phyloP scores from a whole-genome alignment of 495 filamentous ascomycete species.

The Neurospora sp. region DNA sequence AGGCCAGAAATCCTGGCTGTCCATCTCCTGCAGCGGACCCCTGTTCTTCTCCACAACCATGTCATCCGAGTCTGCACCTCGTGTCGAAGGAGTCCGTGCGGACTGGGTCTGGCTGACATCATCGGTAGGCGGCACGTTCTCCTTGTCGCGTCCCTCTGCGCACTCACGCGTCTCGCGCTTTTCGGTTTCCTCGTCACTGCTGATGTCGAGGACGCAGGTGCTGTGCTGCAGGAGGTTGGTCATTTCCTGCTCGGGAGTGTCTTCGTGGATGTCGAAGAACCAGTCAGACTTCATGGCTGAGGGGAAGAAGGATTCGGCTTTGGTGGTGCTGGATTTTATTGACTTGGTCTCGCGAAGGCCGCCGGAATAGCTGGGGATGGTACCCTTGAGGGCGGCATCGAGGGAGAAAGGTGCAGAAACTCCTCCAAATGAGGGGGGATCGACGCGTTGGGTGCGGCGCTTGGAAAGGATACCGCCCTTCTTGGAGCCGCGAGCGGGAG shows the following conservation, averaged over 20 bases:
- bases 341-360: constrained; percentile 13
- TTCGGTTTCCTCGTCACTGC: constrained; percentile 54
- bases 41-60: constrained; percentile 46
- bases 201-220: constrained; percentile 77
- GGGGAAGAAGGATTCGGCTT: constrained; percentile 8
- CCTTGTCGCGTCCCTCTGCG: constrained; percentile 62
- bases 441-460: constrained; percentile 50
- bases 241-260: constrained; percentile 78
- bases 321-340: constrained; percentile 1
- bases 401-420: constrained; percentile 58
- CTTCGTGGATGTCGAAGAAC: constrained; percentile 94
- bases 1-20: constrained; percentile 62
- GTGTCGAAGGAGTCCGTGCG: constrained; percentile 6
- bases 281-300: constrained; percentile 50
- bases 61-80: constrained; percentile 18
- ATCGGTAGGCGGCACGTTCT: constrained; percentile 77
- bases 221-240: constrained; percentile 87
- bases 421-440: constrained; percentile 41
- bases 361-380: constrained; percentile 46
- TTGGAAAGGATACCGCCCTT: constrained; percentile 52
- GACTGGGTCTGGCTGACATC: constrained; percentile 41
- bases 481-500: constrained; percentile 40
- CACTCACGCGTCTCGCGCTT: constrained; percentile 42
- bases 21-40: constrained; percentile 60
- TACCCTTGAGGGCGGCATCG: constrained; percentile 64